Evolutionary conservation across 2,329 filamentous ascomycete genomes (phyloP).

Genomic region (Teratosphaeria zuluensis): DNA sequence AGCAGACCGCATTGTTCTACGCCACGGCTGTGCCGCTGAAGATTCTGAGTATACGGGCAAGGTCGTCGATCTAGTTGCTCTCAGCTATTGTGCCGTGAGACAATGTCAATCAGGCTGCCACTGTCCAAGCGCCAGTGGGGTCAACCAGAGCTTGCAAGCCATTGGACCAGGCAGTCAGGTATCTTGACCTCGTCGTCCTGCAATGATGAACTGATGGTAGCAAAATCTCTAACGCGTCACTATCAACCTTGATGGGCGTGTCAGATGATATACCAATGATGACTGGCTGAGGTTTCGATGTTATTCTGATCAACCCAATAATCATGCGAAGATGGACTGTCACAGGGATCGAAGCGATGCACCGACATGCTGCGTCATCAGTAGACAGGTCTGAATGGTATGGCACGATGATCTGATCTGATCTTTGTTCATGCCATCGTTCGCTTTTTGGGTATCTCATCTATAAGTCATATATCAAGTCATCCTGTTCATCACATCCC

Average conservation of each 20-base stretch:
- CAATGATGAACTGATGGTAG: no score
- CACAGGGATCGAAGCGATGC: no score
- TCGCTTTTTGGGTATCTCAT: no score
- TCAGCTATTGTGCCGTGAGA: not conserved
- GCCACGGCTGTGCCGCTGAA: slow-evolving; percentile 25
- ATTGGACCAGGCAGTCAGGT: not conserved
- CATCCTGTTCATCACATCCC: not conserved
- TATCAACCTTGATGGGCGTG: no score
- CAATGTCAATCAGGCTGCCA: not conserved
- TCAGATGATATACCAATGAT: not conserved
- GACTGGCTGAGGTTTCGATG: not conserved
- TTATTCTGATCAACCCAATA: not conserved
- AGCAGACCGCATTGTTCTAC: slow-evolving; percentile 27
- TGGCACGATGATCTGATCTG: no score
- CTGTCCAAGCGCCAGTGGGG: no score
- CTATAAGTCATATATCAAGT: no score
- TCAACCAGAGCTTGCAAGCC: not conserved
- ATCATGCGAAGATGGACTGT: not conserved
- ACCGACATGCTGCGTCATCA: no score
- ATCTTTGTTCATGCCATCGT: no score
- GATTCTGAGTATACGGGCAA: slow-evolving; percentile 15
- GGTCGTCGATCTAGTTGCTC: not conserved
- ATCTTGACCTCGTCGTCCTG: no score
- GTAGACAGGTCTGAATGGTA: no score
- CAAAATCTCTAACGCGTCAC: no score